Conservation (phyloP, 1,139 yeast genomes). For the Debaryomyces singareniensis region DNA sequence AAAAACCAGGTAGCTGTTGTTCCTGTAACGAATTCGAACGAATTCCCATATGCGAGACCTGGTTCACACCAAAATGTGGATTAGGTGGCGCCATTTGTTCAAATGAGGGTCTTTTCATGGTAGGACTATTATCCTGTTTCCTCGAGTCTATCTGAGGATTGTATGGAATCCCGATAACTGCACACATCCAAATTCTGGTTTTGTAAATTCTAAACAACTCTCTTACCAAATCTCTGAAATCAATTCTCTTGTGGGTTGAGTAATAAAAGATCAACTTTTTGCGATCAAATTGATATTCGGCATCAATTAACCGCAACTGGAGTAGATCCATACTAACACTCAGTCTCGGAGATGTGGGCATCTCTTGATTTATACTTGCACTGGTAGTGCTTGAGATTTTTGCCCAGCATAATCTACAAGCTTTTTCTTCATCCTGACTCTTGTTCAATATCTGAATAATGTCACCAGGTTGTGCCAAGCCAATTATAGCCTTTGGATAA, state of each 20-base stretch:
- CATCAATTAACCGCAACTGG: conserved; percentile 44
- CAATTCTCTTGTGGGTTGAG: conserved; percentile 74
- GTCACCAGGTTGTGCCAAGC: conserved; percentile 61
- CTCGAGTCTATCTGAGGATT: conserved; percentile 4
- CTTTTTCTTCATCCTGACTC: conserved; percentile 66
- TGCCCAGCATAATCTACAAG: conserved; percentile 54
- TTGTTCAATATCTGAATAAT: conserved; percentile 54
- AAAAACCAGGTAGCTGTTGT: too few relatives aligned
- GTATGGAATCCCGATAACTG: conserved; percentile 45
- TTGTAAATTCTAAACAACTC: conserved; percentile 90
- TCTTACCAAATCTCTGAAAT: conserved; percentile 86
- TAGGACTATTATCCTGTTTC: too few relatives aligned
- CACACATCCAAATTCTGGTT: conserved; percentile 97
- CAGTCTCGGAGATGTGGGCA: conserved; percentile 3
- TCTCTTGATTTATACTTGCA: conserved; percentile 3
- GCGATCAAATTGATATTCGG: conserved; percentile 95
- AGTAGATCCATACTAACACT: conserved; percentile 1
- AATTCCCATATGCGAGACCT: neutral
- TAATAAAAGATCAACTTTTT: conserved; percentile 86
- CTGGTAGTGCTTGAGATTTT: conserved; percentile 43
- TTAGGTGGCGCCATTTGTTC: too few relatives aligned
- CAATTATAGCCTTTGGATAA: conserved; percentile 69
- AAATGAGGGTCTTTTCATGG: too few relatives aligned
- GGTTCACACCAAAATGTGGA: too few relatives aligned
- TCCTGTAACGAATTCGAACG: conserved; percentile 1